These are phyloP conservation scores for Amylocarpus encephaloides DNA, from an alignment of 2,329 filamentous ascomycete genomes.

Conservation along the genomic window DNA sequence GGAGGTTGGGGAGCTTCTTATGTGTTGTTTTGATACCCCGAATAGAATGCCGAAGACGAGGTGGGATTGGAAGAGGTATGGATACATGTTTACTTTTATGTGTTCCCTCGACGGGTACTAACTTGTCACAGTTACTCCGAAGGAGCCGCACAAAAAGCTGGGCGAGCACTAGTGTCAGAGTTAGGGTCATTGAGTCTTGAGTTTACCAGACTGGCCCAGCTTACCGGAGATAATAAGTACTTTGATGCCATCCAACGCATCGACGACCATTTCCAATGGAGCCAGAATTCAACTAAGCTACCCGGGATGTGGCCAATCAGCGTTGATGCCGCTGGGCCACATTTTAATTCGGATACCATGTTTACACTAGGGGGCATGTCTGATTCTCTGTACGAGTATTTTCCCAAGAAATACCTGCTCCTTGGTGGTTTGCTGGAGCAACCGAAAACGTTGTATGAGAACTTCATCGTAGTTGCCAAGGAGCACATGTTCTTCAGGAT, in stretches of 20 bases:
- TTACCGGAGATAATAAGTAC: conserved; percentile 55
- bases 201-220: conserved; percentile 57
- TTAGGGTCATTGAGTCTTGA: conserved; percentile 52
- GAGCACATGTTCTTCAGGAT: conserved; percentile 39
- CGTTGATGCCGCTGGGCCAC: conserved; percentile 47
- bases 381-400: conserved; percentile 59
- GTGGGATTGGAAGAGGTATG: conserved; percentile 43
- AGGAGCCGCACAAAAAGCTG: conserved; percentile 55
- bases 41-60: conserved; percentile 75
- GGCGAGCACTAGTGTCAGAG: conserved; percentile 50
- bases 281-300: conserved; percentile 47
- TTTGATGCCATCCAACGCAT: conserved; percentile 57
- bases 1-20: conserved; percentile 65
- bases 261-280: conserved; percentile 46
- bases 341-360: conserved; percentile 48
- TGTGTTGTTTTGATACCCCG: conserved; percentile 74
- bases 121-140: conserved; percentile 18
- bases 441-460: conserved; percentile 41
- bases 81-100: conserved; percentile 31
- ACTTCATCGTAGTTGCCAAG: conserved; percentile 41
- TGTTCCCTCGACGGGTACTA: no score
- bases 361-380: conserved; percentile 51
- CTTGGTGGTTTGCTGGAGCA: conserved; percentile 54
- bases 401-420: conserved; percentile 59
- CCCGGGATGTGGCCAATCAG: conserved; percentile 58